Base-by-base conservation (phyloP, 2,329 filamentous ascomycete species). In the Scleromitrula shiraiana region DNA sequence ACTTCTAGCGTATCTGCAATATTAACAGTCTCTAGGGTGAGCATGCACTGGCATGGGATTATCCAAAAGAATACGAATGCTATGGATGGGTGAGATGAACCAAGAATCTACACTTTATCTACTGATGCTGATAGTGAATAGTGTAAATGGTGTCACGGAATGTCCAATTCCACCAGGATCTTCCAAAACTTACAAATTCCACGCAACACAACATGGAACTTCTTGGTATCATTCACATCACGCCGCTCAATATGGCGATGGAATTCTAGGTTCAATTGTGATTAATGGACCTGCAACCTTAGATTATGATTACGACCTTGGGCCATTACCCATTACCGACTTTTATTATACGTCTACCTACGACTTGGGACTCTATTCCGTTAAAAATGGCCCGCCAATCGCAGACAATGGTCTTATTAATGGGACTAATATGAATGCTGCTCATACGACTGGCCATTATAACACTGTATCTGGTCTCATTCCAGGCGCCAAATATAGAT, bases 201-300 rank as follows among this genome's bases (percentile, higher is more conserved):
- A 48, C 65, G 60, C 6, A 69, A 69, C 53, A 59, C 52, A 10
- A 29, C 46, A 29, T 22, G 49, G 51, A 10, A 51, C 39, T 32
- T 33, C 26, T 3, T 49, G 46, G 46, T 80, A 80, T 46, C 78
- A 82, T 60, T 76, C 72, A 1, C 78, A 82, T 58, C 74, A 75
- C 53, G 64, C 65, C 12, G 56, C 62, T 22, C 67, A 70, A 51
- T 68, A 69, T 44, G 61, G 61, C 67, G 66, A 62, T 69, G 80
- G 80, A 0, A 63, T 81, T 0, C 68, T 75, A 32, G 80, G 80
- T 26, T n/a, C 35, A 14, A 12, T 38, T 3, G 20, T 44, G 6
- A 44, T 49, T 17, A 43, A 49, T 32, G 47, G 41, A 6, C 47
- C 47, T 12, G 33, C 48, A 8, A 37, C 45, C 23, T 50, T 47